phyloP scores from a whole-genome alignment of 2,329 filamentous ascomycete genomes.

The Neonectria magnoliae region DNA sequence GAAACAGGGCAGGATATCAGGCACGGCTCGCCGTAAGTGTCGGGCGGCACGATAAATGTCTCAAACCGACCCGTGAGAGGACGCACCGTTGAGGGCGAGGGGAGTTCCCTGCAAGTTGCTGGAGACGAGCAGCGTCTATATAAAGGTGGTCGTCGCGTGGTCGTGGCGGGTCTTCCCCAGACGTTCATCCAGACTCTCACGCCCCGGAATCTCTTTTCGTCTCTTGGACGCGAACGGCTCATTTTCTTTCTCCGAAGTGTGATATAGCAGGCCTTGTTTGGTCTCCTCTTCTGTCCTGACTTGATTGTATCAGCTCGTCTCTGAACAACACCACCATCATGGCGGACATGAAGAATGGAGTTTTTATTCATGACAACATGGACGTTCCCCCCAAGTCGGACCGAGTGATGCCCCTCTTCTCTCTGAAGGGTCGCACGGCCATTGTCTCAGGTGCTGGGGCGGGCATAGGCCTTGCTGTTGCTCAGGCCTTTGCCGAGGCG shows the following conservation, averaged over 20 bases:
- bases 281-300: neutral
- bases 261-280: neutral
- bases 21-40: neutral
- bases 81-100: neutral
- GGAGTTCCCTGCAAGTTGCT: neutral
- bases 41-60: constrained; percentile 4
- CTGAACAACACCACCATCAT: neutral
- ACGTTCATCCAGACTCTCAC: neutral
- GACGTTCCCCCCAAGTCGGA: constrained; percentile 56
- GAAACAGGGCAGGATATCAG: neutral
- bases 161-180: neutral
- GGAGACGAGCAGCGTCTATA: neutral
- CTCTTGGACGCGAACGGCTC: neutral
- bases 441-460: constrained; percentile 74
- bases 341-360: constrained; percentile 54
- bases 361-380: constrained; percentile 68
- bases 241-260: neutral
- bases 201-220: neutral
- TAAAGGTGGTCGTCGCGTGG: neutral
- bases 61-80: neutral
- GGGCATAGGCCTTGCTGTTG: constrained; percentile 74
- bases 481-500: constrained; percentile 72
- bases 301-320: neutral
- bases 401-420: constrained; percentile 72
- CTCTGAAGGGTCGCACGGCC: constrained; percentile 74